A percentile compares a stretch with the other conserved stretches of the same genome.
phyloP scores from a whole-genome alignment of 345 rosid species.

The Turritis glabra region DNA sequence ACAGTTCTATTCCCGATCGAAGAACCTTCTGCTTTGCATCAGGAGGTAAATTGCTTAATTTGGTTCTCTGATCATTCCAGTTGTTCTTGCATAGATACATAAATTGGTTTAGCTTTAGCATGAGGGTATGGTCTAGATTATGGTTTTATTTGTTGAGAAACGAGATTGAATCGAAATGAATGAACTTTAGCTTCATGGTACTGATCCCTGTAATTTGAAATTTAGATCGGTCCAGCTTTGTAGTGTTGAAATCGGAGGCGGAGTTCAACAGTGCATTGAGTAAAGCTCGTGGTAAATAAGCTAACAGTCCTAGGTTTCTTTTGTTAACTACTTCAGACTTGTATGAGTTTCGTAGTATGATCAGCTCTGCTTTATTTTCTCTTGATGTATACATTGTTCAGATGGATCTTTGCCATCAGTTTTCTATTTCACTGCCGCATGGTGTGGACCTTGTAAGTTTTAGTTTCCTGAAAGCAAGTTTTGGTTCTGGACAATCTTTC shows the following conservation, averaged over 20 bases:
- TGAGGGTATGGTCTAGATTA: background rate
- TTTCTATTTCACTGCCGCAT: slow-evolving; percentile 76
- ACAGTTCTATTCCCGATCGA: slow-evolving; percentile 16
- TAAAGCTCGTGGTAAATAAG: slow-evolving; percentile 56
- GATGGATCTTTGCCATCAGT: slow-evolving; percentile 63
- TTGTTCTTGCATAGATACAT: background rate
- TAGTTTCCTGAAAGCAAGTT: background rate
- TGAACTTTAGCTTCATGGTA: background rate
- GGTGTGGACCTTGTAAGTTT: slow-evolving; percentile 95
- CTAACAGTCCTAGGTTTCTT: background rate
- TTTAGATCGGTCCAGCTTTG: slow-evolving; percentile 49
- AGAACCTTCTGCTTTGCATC: slow-evolving; percentile 31
- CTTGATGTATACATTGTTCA: slow-evolving; percentile 27
- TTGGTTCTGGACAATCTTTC: background rate
- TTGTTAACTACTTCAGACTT: background rate
- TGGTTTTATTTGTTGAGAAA: background rate
- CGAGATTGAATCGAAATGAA: background rate
- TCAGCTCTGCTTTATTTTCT: background rate
- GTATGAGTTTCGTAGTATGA: background rate
- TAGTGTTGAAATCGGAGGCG: slow-evolving; percentile 56
- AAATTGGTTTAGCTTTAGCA: background rate
- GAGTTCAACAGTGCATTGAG: slow-evolving; percentile 51
- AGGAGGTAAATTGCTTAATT: slow-evolving; percentile 14
- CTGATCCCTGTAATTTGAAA: background rate
- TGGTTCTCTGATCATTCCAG: background rate